phyloP scores from a whole-genome alignment of 1,284 basidiomycete species.

The Apiotrichum mycotoxinovorans region DNA sequence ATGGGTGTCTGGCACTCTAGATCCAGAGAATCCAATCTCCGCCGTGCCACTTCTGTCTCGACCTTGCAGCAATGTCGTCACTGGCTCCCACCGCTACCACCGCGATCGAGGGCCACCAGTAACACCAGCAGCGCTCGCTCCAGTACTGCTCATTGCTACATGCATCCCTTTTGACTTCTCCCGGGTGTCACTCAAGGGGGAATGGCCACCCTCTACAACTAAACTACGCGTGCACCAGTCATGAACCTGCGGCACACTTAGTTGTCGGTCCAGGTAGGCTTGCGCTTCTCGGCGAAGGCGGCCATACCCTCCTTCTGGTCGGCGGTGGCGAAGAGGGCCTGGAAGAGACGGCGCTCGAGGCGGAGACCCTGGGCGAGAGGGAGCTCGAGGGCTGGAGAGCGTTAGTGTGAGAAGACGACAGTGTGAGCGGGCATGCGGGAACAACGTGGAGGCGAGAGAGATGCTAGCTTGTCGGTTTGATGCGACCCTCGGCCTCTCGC shows the following conservation, averaged over 20 bases:
- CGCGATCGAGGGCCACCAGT: too few species aligned
- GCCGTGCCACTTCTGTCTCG: too few species aligned
- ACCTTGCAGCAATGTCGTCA: too few species aligned
- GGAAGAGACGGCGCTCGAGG: conserved; percentile 88
- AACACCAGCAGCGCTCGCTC: too few species aligned
- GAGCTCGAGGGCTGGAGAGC: conserved; percentile 70
- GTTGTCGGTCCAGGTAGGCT: conserved; percentile 63
- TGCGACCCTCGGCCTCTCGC: not conserved
- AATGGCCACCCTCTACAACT: not conserved
- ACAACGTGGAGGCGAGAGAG: not conserved
- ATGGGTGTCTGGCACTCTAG: too few species aligned
- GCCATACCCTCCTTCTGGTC: conserved; percentile 98
- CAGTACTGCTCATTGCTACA: conserved; percentile 2
- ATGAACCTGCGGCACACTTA: conserved; percentile 12
- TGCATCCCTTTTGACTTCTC: conserved; percentile 1
- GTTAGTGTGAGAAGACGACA: not conserved
- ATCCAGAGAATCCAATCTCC: too few species aligned
- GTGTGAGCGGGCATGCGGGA: not conserved
- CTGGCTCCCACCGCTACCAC: too few species aligned
- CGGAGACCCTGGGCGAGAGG: conserved; percentile 76
- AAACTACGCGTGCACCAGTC: not conserved
- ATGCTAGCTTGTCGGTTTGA: not conserved
- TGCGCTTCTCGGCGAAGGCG: conserved; percentile 93
- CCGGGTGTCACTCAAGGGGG: not conserved
- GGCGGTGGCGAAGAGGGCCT: conserved; percentile 85